Base-by-base conservation (phyloP, 805 yeast genomes). In the Kluyveromyces siamensis region DNA sequence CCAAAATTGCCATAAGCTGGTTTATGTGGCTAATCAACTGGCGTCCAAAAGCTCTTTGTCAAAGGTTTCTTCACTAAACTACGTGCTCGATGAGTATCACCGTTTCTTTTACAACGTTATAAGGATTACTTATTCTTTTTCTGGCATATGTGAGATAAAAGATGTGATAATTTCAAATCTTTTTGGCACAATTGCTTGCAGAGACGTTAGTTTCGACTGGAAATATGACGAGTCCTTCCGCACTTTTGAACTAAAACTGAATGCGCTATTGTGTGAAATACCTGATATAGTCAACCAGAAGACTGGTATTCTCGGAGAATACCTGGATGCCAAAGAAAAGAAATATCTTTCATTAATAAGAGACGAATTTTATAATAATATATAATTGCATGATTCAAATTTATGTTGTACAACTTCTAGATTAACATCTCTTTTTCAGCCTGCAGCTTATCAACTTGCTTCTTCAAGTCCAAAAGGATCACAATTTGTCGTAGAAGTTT, bases 361-460 rank as follows among this genome's bases (percentile, higher is more conserved):
- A 17, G 37, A 11, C 27, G 33, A 16, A 33, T 33, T 10, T 16
- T 27, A 11, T 16, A 14, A 43, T 33, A 27, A 19, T n/a, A 41
- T 2, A 6, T 27, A 19, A 30, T 8, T 30, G 35, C 35, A 30
- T 13, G 35, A 7, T 30, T 30, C 35, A 11, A 30, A 8, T 7
- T 4, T 11, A 30, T 13, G 35, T 10, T 11, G 7, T 13, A 30
- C 5, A 30, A 30, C 27, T 44, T 38, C 46, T 50, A 56, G 39
- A 66, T 70, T n/a, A 70, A 65, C 48, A 82, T 71, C 33, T 73
- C 71, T 37, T 78, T 74, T 56, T 91, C 98, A 2, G 95, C 82
- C 53, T 87, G 90, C 13, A 90, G 70, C 67, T 88, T 89, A 64
- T 93, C 99, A 18, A 80, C 79, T 49, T 87, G 95, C 62, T 80